A percentile compares a stretch with the other conserved stretches of the same genome.
Conservation (phyloP, 257 asterid genomes). For the Coffea canephora region DNA sequence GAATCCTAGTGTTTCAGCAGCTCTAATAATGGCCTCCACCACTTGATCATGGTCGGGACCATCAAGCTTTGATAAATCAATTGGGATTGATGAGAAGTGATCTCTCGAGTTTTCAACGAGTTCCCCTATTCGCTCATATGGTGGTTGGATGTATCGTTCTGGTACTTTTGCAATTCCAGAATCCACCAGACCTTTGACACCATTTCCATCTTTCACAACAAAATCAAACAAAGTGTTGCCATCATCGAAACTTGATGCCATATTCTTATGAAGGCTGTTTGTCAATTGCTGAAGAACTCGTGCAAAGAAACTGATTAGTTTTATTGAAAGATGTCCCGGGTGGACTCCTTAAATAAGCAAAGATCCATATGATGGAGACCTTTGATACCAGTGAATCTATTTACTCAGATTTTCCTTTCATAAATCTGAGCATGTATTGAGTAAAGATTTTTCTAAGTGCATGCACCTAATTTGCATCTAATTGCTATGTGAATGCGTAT, state of each 20-base stretch:
- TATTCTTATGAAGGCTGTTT: background rate
- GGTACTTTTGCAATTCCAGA: conserved; percentile 29
- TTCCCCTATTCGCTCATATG: conserved; percentile 25
- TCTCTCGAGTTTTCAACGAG: background rate
- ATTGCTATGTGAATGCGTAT: too few species aligned
- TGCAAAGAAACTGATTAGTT: too few species aligned
- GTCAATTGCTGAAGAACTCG: too few species aligned
- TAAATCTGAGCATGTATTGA: too few species aligned
- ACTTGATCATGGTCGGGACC: conserved; percentile 32
- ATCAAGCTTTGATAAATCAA: conserved; percentile 33
- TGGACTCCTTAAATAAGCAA: too few species aligned
- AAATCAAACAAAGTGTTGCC: conserved; percentile 26
- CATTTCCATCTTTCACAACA: conserved; percentile 33
- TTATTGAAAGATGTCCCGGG: too few species aligned
- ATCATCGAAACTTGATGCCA: conserved; percentile 25
- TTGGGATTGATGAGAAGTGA: background rate
- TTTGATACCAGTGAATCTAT: too few species aligned
- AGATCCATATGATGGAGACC: too few species aligned
- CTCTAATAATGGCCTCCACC: conserved; percentile 26
- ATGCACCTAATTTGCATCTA: too few species aligned
- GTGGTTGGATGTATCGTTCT: conserved; percentile 28
- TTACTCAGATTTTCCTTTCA: too few species aligned
- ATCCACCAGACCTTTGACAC: conserved; percentile 36
- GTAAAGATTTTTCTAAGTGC: too few species aligned
- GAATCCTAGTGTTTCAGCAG: conserved; percentile 36